Base-by-base conservation (phyloP, 331 rosid genomes). In the Quercus phellos region DNA sequence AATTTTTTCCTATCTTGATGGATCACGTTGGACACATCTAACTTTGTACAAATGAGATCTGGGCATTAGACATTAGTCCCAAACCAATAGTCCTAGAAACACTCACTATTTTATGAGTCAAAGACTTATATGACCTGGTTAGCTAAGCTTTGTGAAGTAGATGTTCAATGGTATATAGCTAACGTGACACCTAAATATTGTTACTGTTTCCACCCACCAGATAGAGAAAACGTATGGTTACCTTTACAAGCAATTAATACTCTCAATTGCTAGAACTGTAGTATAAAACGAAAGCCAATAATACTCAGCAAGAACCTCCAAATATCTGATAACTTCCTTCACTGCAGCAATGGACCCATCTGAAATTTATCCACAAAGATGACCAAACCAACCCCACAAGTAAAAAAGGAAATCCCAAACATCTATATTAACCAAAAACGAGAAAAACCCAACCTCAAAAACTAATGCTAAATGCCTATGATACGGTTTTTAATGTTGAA, bases 301-400 rank as follows among this genome's bases (percentile, higher is more conserved):
- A 29, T 58, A 77, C 77, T 14, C 42, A 6, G 38, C 78, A 82
- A 51, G 51, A 68, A 74, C 71, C 72, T 73, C 43, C 74, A 78
- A 67, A 60, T 69, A 73, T 74, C 74, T 71, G 80, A 72, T 26
- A 67, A 68, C 85, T 74, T 72, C 81, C 76, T 59, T 22, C 18
- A 68, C 67, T 34, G 69, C 58, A 53, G 13, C 73, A 68, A 30
- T 66, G 84, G 74, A 61, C 83, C 79, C 83, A 67, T 61, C 46
- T 81, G 70, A 74, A 68, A 4, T 56, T 66, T 79, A 72, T 70
- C 80, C 51, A 54, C 22, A 74, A 2, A 70, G 17, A 18, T 38
- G 30, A 80, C 74, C 53, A 38, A 42, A 83, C 74, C 53, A 38
- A 53, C 53, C 74, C 74, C 66, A 55, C 73, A 68, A 51, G 32